A percentile compares a stretch with the other conserved stretches of the same genome.
Conservation (phyloP, 2,329 filamentous ascomycete genomes). For the Talaromyces sp. region DNA sequence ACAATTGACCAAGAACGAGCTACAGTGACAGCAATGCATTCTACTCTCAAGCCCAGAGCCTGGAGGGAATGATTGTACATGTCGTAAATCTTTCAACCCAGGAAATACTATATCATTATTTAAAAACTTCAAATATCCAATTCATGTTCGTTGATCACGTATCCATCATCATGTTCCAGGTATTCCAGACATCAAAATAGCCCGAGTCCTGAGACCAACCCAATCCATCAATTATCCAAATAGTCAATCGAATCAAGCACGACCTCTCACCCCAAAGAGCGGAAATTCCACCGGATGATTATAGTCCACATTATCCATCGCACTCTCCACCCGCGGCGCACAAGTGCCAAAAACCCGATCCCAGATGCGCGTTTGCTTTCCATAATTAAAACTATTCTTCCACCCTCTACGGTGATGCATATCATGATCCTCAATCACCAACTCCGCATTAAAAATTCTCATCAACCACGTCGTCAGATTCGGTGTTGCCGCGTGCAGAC, state of each 20-base stretch:
- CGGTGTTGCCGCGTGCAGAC: constrained; percentile 28
- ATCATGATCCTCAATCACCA: constrained; percentile 36
- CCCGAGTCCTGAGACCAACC: background rate
- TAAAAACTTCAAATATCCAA: background rate
- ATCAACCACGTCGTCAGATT: constrained; percentile 27
- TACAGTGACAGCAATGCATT: too few species aligned
- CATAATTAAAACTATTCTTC: constrained; percentile 28
- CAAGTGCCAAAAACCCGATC: constrained; percentile 26
- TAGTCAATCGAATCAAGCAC: background rate
- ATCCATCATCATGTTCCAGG: background rate
- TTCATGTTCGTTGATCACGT: background rate
- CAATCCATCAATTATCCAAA: background rate
- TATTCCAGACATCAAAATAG: too few species aligned
- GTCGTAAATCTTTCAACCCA: background rate
- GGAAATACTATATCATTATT: background rate
- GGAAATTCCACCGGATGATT: constrained; percentile 16
- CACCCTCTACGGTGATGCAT: constrained; percentile 29
- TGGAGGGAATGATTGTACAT: too few species aligned
- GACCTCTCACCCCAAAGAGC: constrained; percentile 8
- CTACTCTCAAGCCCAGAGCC: too few species aligned
- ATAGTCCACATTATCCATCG: constrained; percentile 21
- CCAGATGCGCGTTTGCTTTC: constrained; percentile 30
- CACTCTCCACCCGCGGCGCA: constrained; percentile 26
- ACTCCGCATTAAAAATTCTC: constrained; percentile 23
- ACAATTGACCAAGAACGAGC: too few species aligned